Percentiles rank a stretch among this genome's conserved stretches.
These are phyloP conservation scores for Gardenia jasminoides DNA, from an alignment of 257 asterid species.

Conservation along the genomic window DNA sequence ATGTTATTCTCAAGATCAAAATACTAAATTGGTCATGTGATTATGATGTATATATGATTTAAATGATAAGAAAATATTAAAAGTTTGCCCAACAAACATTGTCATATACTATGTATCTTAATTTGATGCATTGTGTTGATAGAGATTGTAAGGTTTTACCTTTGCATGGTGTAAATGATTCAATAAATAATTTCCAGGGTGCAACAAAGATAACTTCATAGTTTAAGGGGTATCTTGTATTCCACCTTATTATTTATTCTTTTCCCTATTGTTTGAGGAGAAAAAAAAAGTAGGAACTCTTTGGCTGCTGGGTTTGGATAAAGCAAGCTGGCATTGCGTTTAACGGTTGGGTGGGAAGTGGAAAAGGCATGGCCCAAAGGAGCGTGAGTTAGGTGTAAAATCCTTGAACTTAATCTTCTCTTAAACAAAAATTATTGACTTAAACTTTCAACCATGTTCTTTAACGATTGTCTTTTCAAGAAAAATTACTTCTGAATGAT, in stretches of 20 bases:
- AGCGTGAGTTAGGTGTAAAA: background rate
- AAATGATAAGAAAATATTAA: background rate
- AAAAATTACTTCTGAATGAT: too few species aligned
- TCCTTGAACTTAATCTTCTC: background rate
- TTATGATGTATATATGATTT: background rate
- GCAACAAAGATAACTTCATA: background rate
- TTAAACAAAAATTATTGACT: background rate
- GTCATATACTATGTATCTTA: background rate
- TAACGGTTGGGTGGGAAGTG: background rate
- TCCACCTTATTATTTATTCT: background rate
- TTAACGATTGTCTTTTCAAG: too few species aligned
- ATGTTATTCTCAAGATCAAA: too few species aligned
- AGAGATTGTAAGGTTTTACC: too few species aligned
- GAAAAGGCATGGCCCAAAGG: background rate
- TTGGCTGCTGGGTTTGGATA: background rate
- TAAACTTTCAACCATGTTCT: background rate
- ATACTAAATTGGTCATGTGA: background rate
- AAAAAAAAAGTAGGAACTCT: background rate
- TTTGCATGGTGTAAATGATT: background rate
- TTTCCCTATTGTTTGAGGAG: too few species aligned
- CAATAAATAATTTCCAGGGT: background rate
- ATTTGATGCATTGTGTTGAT: too few species aligned
- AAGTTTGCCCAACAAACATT: background rate
- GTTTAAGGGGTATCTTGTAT: background rate
- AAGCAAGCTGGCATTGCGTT: constrained; percentile 11